Evolutionary conservation across 1,284 basidiomycete genomes (phyloP).

Genomic region (Blastosporella zonata): DNA sequence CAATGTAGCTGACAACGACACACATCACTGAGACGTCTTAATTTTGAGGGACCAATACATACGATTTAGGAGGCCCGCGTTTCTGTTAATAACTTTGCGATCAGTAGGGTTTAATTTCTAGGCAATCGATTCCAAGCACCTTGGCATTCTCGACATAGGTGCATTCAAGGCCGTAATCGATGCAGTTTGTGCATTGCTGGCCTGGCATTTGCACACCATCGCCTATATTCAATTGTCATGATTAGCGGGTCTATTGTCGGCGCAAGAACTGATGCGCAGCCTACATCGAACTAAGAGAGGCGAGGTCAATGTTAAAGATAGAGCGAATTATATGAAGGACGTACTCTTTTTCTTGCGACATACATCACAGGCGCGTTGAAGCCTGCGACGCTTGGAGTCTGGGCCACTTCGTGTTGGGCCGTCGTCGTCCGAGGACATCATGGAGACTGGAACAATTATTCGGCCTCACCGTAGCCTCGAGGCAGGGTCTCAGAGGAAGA

Average conservation of each 20-base stretch:
- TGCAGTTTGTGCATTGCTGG: slow-evolving; percentile 60
- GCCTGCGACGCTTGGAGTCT: slow-evolving; percentile 11
- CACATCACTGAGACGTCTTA: background rate
- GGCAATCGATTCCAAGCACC: slow-evolving; percentile 26
- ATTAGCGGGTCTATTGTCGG: background rate
- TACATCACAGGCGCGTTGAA: slow-evolving; percentile 19
- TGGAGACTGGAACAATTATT: slow-evolving; percentile 1
- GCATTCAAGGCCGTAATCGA: slow-evolving; percentile 57
- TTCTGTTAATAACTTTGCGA: slow-evolving; percentile 9
- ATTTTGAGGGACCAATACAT: background rate
- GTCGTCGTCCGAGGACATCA: slow-evolving; percentile 15
- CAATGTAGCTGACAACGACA: slow-evolving; percentile 13
- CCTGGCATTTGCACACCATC: slow-evolving; percentile 45
- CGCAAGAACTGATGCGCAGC: background rate
- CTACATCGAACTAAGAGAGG: slow-evolving; percentile 17
- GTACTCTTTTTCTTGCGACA: slow-evolving; percentile 22
- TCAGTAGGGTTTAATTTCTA: background rate
- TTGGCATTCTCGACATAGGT: slow-evolving; percentile 52
- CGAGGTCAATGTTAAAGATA: background rate
- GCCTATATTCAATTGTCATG: slow-evolving; percentile 25
- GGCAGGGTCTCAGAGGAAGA: background rate
- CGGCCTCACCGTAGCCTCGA: background rate
- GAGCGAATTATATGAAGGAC: background rate
- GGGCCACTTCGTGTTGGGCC: background rate
- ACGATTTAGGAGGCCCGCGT: slow-evolving; percentile 17